These are phyloP conservation scores for Polysphondylium violaceum DNA, from an alignment of 78 protist species.

Conservation along the genomic window DNA sequence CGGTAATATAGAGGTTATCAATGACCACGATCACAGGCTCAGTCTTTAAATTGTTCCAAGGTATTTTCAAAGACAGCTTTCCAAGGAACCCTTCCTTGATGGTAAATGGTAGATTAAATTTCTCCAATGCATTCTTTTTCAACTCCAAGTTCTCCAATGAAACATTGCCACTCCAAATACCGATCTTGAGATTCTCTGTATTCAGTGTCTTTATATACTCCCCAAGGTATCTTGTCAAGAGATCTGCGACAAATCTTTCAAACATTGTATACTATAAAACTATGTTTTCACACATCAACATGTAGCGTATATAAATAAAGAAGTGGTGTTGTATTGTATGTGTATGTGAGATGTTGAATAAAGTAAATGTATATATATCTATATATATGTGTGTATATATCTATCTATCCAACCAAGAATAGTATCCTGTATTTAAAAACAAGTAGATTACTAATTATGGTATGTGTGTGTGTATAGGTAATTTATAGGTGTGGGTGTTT, in stretches of 20 bases:
- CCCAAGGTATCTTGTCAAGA: constrained; percentile 50
- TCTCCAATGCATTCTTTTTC: constrained; percentile 67
- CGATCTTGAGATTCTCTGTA: constrained; percentile 73
- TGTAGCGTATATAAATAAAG: too few relatives aligned
- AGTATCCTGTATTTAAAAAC: too few relatives aligned
- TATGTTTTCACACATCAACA: too few relatives aligned
- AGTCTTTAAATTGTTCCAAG: constrained; percentile 80
- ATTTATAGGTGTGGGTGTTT: too few relatives aligned
- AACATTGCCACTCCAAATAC: constrained; percentile 75
- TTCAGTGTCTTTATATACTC: constrained; percentile 65
- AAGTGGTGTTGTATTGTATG: too few relatives aligned
- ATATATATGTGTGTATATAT: too few relatives aligned
- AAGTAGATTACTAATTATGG: too few relatives aligned
- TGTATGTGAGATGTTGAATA: too few relatives aligned
- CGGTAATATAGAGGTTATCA: constrained; percentile 48
- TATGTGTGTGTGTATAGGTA: too few relatives aligned
- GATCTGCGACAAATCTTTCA: constrained; percentile 71
- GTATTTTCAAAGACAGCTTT: constrained; percentile 70
- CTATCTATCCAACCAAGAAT: too few relatives aligned
- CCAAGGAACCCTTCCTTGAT: constrained; percentile 75
- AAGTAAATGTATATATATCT: too few relatives aligned
- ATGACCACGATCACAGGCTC: constrained; percentile 67
- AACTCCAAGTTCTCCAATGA: constrained; percentile 70
- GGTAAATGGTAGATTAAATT: constrained; percentile 65
- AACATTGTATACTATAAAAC: too few relatives aligned